Conservation (phyloP, 495 filamentous ascomycete species). For the Daldinia caldariorum region DNA sequence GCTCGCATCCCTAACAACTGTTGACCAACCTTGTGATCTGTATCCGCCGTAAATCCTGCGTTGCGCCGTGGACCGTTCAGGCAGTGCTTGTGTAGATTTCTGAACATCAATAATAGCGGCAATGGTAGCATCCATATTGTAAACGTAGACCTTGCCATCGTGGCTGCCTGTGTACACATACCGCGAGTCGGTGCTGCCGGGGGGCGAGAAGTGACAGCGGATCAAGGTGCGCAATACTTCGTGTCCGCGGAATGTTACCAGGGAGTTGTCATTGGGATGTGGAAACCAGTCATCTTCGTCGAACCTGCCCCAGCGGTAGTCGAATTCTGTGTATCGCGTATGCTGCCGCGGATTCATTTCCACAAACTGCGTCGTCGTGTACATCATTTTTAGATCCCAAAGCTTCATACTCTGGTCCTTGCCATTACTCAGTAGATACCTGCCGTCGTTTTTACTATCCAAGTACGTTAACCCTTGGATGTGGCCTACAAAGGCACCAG, state of each 20-base stretch:
- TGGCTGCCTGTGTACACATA: constrained; percentile 93
- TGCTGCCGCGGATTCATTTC: constrained; percentile 53
- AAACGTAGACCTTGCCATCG: constrained; percentile 89
- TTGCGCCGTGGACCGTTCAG: constrained; percentile 17
- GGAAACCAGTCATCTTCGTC: constrained; percentile 73
- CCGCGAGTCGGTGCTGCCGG: constrained; percentile 84
- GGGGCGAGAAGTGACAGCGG: constrained; percentile 94
- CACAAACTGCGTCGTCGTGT: constrained; percentile 71
- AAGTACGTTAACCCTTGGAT: constrained; percentile 95
- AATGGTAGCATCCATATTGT: constrained; percentile 93
- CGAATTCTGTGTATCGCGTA: constrained; percentile 74
- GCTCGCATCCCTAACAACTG: constrained; percentile 89
- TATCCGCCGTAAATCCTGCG: constrained; percentile 52
- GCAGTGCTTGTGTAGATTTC: constrained; percentile 61
- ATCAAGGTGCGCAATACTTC: constrained; percentile 88
- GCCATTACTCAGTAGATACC: constrained; percentile 91
- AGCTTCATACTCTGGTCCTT: constrained; percentile 99
- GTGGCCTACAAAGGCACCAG: constrained; percentile 93
- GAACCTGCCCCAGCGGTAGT: constrained; percentile 83
- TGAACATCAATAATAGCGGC: constrained; percentile 82
- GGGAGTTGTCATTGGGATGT: constrained; percentile 86
- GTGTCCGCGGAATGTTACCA: constrained; percentile 94
- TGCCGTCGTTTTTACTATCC: constrained; percentile 94
- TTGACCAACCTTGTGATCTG: constrained; percentile 65
- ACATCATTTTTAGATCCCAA: constrained; percentile 90